phyloP scores from a whole-genome alignment of 75 land plant genomes.

The Larix kaempferi region DNA sequence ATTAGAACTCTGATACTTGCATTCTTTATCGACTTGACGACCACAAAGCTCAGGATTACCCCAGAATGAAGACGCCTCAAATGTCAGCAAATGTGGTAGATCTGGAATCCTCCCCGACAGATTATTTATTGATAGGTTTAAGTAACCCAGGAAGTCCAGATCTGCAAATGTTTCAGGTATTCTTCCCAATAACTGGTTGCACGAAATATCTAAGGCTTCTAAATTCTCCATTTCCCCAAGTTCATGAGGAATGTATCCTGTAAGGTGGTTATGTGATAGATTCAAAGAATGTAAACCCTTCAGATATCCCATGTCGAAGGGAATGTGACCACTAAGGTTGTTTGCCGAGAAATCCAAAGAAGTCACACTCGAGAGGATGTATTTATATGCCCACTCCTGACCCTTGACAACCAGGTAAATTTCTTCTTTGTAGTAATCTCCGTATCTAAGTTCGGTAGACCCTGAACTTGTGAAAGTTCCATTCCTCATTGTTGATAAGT shows the following conservation, averaged over 20 bases:
- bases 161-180: neutral
- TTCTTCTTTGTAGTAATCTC: neutral
- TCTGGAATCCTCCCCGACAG: constrained; percentile 8
- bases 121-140: constrained; percentile 11
- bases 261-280: constrained; percentile 7
- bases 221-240: neutral
- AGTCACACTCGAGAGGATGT: neutral
- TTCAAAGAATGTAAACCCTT: neutral
- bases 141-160: neutral
- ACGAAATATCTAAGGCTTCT: constrained; percentile 8
- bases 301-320: neutral
- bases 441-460: neutral
- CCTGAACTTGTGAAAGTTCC: neutral
- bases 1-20: neutral
- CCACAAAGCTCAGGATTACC: constrained; percentile 18
- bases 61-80: neutral
- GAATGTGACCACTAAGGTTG: constrained; percentile 10
- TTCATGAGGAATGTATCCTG: neutral
- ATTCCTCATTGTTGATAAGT: neutral
- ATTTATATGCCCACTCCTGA: neutral
- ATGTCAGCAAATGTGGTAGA: neutral
- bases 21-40: neutral
- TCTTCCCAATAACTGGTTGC: constrained; percentile 10
- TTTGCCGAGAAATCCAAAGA: constrained; percentile 5
- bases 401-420: neutral